Base-by-base conservation (phyloP, 805 yeast genomes). In the Wickerhamiella bombiphila region DNA sequence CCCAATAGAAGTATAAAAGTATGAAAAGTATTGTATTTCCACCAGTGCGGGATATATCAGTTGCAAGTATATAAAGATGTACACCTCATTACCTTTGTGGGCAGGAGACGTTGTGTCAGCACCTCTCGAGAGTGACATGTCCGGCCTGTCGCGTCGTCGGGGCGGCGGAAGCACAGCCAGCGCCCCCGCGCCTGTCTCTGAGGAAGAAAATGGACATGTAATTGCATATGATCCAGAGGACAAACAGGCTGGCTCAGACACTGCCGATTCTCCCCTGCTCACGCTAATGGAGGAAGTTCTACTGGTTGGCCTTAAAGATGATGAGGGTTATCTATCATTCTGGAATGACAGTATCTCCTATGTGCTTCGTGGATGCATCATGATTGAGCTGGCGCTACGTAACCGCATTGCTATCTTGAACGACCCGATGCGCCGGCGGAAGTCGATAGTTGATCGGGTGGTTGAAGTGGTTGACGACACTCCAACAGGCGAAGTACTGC, bases 341-440 rank as follows among this genome's bases (percentile, higher is more conserved):
- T 91, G 98, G 98, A 91, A 91, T 56, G 98, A 91, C 60, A 86
- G 83, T 59, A 86, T 91, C 38, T 83, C 96, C 18, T 91, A 91
- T 61, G 94, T 96, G 1, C 68, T 91, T 42, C 74, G 98, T 51
- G 98, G 98, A 9, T 80, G 95, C 56, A 88, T 91, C 42, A 54
- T 91, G 38, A 69, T 91, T 56, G 98, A 91, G 59, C 68, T 91
- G 59, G 94, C 96, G 2, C 72, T 91, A 52, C 72, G 96, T 49
- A 86, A 85, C 42, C 80, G 81, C 54, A 82, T 91, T 51, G 69
- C 85, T 38, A 74, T 91, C 65, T 79, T 85, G 35, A 82, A 82
- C 54, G 98, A 91, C 56, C 85, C 96, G 2, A 82, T 88, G 9
- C 73, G 97, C 52, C 74, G 91, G 45, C 70, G 95, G 48, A 77